phyloP scores from a whole-genome alignment of 2,329 filamentous ascomycete species.

The Cercospora canescens region DNA sequence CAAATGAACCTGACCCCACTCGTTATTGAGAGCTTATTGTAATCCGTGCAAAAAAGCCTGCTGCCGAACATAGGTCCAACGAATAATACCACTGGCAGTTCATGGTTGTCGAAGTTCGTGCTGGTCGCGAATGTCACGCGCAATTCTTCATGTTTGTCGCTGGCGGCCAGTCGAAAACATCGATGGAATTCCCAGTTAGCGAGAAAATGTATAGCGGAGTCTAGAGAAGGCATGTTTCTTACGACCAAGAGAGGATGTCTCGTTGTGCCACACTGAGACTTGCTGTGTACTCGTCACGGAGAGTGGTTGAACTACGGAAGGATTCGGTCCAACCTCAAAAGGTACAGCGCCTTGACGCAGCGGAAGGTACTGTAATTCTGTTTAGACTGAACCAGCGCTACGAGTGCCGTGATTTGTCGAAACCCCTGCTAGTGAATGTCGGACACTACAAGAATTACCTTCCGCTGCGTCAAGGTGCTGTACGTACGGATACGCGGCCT shows the following conservation, averaged over 20 bases:
- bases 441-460: no score
- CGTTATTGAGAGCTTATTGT: conserved; percentile 35
- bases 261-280: not conserved
- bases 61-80: conserved; percentile 42
- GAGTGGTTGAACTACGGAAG: not conserved
- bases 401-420: no score
- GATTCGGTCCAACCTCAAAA: not conserved
- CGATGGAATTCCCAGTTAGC: conserved; percentile 28
- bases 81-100: conserved; percentile 38
- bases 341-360: no score
- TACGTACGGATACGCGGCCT: not conserved
- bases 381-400: no score
- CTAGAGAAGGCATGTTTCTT: not conserved
- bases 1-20: conserved; percentile 40
- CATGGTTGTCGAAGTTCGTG: conserved; percentile 31
- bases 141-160: conserved; percentile 23
- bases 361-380: no score
- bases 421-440: no score
- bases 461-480: no score
- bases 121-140: conserved; percentile 36
- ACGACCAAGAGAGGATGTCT: not conserved
- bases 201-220: conserved; percentile 17
- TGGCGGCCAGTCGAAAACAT: conserved; percentile 30
- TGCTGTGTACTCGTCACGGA: not conserved
- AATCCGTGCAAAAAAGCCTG: conserved; percentile 32